Evolutionary conservation across 129 eudicot genomes (phyloP), one percentile per base, ranked within the genome.

Genomic region (Tagetes patula): DNA sequence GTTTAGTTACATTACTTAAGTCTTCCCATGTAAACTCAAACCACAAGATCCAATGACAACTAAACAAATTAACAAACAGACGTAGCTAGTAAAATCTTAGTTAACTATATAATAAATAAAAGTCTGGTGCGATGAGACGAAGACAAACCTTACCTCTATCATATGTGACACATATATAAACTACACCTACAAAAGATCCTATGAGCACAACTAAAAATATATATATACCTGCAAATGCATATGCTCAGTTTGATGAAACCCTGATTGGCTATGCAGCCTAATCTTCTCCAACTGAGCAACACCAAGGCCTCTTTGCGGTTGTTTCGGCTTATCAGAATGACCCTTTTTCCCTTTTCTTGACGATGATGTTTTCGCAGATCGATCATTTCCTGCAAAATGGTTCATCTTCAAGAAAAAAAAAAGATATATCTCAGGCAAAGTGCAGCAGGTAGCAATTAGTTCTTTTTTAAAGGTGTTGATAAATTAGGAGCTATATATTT

Each of bases 211-310:
- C 63, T 56, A 0, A 34, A 69, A 47, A 2, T 11, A 43, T 10
- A 43, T 6, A 39, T 8, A 30, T 56, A 76, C 81, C 81, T 69
- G 81, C 30, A 64, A 76, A 65, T 75, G 72, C 45, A 65, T 64
- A 75, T 65, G 27, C 0, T 20, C 66, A 65, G 73, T 53, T 30
- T 52, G 74, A 78, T 78, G 77, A 63, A 78, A 70, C 9, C 86
- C 86, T 75, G 85, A 62, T 73, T 87, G 94, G 79, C 80, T 87
- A 64, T 90, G 96, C 40, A 91, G 82, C 71, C 97, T 88, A 78
- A 91, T 91, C 82, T 91, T 88, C 85, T 91, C 97, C 74, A 91
- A 78, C 77, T 91, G 97, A 73, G 97, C 97, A 71, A 91, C 97
- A 59, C 97, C 97, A 62, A 91, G 94, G 27, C 97, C 97, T 84